Percentiles rank a stretch among this genome's conserved stretches.
These are phyloP conservation scores for Sambucus nigra DNA, from an alignment of 129 eudicot genomes.

Conservation along the genomic window DNA sequence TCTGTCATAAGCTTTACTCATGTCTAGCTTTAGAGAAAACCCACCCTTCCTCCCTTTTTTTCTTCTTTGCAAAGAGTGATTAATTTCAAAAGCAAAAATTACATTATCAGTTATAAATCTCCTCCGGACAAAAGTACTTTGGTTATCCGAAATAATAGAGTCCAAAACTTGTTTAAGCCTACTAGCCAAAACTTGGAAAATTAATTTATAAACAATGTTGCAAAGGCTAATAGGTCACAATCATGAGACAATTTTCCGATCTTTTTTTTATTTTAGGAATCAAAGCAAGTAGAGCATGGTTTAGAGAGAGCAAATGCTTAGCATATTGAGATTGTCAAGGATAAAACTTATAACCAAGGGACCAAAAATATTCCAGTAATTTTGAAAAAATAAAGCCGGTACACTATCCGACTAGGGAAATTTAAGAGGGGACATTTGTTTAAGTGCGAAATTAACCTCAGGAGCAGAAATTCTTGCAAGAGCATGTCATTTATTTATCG, in stretches of 20 bases:
- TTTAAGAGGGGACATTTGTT: no score
- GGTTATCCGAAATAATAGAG: neutral
- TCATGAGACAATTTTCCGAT: neutral
- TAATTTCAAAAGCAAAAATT: no score
- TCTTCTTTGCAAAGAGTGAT: neutral
- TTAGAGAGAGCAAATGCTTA: neutral
- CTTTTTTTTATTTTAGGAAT: neutral
- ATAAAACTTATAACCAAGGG: no score
- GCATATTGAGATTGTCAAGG: no score
- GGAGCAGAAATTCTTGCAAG: no score
- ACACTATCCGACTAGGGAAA: no score
- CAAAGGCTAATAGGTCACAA: neutral
- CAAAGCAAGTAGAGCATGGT: neutral
- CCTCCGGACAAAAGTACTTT: neutral
- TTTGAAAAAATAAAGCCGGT: no score
- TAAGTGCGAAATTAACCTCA: no score
- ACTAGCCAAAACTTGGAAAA: neutral
- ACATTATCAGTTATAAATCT: no score
- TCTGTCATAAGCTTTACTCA: neutral
- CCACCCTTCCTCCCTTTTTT: neutral
- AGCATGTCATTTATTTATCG: no score
- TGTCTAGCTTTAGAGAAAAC: neutral
- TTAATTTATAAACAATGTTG: neutral
- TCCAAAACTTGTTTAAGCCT: neutral
- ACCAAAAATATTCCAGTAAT: no score